Conservation (phyloP, 1,284 basidiomycete genomes). For the Moesziomyces sp. region DNA sequence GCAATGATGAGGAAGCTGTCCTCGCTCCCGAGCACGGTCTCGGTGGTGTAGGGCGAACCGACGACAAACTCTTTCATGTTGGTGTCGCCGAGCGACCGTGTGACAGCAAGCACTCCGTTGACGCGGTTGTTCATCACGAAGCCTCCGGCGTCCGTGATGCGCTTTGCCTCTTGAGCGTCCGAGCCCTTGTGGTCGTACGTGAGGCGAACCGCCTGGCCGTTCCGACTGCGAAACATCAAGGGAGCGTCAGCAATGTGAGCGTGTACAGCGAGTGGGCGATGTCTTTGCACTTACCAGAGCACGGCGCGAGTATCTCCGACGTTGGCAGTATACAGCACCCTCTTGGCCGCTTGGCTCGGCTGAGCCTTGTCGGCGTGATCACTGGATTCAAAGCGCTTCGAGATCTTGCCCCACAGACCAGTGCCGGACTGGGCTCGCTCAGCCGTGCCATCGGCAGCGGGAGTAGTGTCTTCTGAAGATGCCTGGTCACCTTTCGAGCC, state of each 20-base stretch:
- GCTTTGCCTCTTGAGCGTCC: constrained; percentile 94
- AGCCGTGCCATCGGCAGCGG: constrained; percentile 2
- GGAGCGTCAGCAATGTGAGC: not conserved
- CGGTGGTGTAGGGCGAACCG: constrained; percentile 96
- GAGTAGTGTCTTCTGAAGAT: not conserved
- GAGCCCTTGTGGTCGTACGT: constrained; percentile 99
- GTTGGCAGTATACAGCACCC: constrained; percentile 94
- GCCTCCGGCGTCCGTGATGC: constrained; percentile 96
- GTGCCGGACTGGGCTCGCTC: constrained; percentile 5
- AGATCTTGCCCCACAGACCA: constrained; percentile 35
- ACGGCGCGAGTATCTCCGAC: constrained; percentile 93
- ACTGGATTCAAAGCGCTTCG: constrained; percentile 31
- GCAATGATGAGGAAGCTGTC: constrained; percentile 96
- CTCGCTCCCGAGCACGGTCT: constrained; percentile 86
- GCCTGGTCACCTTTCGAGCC: constrained; percentile 50
- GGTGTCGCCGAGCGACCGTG: constrained; percentile 92
- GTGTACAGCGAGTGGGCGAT: not conserved
- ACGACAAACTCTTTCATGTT: constrained; percentile 99
- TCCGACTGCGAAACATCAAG: constrained; percentile 70
- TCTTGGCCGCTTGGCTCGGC: constrained; percentile 69
- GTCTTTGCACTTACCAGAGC: constrained; percentile 72
- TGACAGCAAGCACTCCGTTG: constrained; percentile 93
- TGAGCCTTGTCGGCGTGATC: constrained; percentile 16
- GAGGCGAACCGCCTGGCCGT: constrained; percentile 87
- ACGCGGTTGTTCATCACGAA: constrained; percentile 99